Conservation (phyloP, 305 asterid species). For the Fraxinus angustifolia region DNA sequence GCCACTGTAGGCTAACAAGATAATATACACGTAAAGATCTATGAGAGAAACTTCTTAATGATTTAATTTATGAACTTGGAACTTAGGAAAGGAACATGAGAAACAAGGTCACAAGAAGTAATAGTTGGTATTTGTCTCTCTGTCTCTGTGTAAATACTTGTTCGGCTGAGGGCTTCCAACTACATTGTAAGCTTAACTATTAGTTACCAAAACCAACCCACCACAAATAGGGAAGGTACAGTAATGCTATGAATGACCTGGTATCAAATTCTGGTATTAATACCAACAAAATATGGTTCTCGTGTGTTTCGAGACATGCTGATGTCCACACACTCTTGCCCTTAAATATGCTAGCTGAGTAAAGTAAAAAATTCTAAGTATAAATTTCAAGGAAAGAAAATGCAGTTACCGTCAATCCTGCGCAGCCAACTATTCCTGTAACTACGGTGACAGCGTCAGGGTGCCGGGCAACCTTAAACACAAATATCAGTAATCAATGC, state of each 20-base stretch:
- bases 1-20: slow-evolving; percentile 86
- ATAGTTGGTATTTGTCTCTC: neutral
- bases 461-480: slow-evolving; percentile 83
- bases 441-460: slow-evolving; percentile 90
- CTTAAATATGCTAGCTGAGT: neutral
- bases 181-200: neutral
- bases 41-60: neutral
- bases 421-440: slow-evolving; percentile 96
- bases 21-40: neutral
- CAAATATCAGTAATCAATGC: neutral
- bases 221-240: neutral
- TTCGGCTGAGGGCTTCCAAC: neutral
- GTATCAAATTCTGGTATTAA: neutral
- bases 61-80: neutral
- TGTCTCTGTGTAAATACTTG: neutral
- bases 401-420: slow-evolving; percentile 78
- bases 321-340: neutral
- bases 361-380: neutral
- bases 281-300: neutral
- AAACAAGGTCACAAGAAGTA: neutral
- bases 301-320: neutral
- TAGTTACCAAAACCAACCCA: neutral
- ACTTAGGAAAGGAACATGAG: neutral
- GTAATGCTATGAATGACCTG: neutral
- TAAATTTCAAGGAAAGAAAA: neutral